phyloP scores from a whole-genome alignment of 2,329 filamentous ascomycete genomes.

The Cladobotryum protrusum region DNA sequence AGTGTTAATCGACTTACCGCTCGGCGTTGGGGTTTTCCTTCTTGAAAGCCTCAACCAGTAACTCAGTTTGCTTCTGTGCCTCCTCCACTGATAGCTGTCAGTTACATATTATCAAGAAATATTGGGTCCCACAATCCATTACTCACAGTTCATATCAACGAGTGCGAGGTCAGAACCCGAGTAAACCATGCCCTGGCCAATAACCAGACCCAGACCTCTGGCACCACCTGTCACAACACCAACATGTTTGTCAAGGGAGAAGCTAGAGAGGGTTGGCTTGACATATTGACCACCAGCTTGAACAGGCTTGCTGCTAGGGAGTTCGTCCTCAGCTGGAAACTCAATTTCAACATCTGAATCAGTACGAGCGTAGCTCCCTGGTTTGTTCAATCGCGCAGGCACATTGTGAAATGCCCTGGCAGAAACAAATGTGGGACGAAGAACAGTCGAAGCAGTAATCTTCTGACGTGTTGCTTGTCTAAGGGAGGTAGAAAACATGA shows the following conservation, averaged over 20 bases:
- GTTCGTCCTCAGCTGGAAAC: constrained; percentile 67
- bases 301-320: constrained; percentile 65
- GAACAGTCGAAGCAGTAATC: no score
- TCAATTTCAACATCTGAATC: constrained; percentile 72
- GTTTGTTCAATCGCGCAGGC: constrained; percentile 33
- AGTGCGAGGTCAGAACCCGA: constrained; percentile 86
- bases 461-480: no score
- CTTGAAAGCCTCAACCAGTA: constrained; percentile 68
- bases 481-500: no score
- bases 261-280: constrained; percentile 77
- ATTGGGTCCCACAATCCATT: background rate
- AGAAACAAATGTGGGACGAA: constrained; percentile 14
- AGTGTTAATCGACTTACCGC: constrained; percentile 40
- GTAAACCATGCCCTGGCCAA: constrained; percentile 85
- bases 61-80: constrained; percentile 67
- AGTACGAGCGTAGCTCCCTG: constrained; percentile 69
- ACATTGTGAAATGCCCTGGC: constrained; percentile 27
- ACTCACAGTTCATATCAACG: constrained; percentile 85
- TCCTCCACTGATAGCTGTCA: constrained; percentile 66
- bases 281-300: constrained; percentile 74
- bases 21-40: constrained; percentile 72
- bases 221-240: constrained; percentile 87
- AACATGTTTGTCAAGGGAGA: constrained; percentile 79
- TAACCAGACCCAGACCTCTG: constrained; percentile 80
- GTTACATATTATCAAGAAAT: no score